phyloP scores from a whole-genome alignment of 495 filamentous ascomycete species.

The Aspergillus coremiiformis region DNA sequence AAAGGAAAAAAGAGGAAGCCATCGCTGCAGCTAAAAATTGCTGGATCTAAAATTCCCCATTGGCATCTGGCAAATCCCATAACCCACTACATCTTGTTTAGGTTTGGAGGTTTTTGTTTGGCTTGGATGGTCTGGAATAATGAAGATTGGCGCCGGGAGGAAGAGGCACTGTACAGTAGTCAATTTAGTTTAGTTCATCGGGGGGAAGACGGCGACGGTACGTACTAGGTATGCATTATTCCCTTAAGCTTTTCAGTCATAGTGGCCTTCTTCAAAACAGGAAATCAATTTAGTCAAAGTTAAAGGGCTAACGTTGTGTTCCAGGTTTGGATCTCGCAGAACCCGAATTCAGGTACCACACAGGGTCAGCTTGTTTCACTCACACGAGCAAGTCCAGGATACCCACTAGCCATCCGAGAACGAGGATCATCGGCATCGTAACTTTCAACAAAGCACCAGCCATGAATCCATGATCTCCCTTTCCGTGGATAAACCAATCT shows the following conservation, averaged over 20 bases:
- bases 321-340: slow-evolving; percentile 13
- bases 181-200: not conserved
- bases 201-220: not conserved
- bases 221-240: not conserved
- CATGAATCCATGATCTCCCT: not conserved
- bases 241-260: not conserved
- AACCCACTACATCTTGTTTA: slow-evolving; percentile 6
- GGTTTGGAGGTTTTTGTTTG: slow-evolving; percentile 10
- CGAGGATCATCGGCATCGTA: slow-evolving; percentile 2
- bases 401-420: not conserved
- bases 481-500: slow-evolving; percentile 1
- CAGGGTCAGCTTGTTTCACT: slow-evolving; percentile 11
- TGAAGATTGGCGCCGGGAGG: slow-evolving; percentile 22
- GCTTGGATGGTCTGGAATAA: slow-evolving; percentile 15
- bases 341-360: slow-evolving; percentile 15
- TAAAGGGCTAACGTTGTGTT: slow-evolving; percentile 3
- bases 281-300: slow-evolving; percentile 6
- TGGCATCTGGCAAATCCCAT: slow-evolving; percentile 3
- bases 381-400: slow-evolving; percentile 10
- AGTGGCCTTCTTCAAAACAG: not conserved
- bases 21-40: not conserved
- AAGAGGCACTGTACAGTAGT: slow-evolving; percentile 16
- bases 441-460: slow-evolving; percentile 1
- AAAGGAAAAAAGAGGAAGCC: not conserved
- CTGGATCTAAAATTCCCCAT: slow-evolving; percentile 5